Percentiles rank a stretch among this genome's conserved stretches.
These are phyloP conservation scores for Umbellularia californica DNA, from an alignment of 164 flowering plant genomes.

Conservation along the genomic window DNA sequence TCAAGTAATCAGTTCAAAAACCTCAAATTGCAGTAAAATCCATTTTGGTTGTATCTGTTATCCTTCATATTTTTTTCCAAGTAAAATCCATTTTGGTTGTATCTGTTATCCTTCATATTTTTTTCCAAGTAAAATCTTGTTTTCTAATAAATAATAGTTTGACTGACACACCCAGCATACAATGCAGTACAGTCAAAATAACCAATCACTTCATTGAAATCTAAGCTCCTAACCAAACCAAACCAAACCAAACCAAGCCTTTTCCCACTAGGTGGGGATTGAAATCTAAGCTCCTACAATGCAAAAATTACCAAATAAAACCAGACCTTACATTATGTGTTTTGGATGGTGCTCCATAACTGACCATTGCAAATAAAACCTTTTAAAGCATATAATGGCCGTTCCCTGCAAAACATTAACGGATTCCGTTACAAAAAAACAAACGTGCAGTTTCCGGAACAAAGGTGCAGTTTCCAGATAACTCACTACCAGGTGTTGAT, in stretches of 20 bases:
- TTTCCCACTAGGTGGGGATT: too few species aligned
- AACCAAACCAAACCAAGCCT: too few species aligned
- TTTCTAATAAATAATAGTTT: too few species aligned
- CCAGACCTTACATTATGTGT: conserved; percentile 63
- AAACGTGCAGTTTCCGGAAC: too few species aligned
- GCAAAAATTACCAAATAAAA: conserved; percentile 1
- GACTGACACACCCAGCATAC: neutral
- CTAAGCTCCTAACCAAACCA: too few species aligned
- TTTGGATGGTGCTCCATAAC: conserved; percentile 99
- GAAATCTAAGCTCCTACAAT: neutral
- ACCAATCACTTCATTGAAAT: neutral
- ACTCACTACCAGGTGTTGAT: neutral
- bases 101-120: too few species aligned
- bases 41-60: too few species aligned
- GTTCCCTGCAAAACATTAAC: conserved; percentile 62
- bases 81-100: too few species aligned
- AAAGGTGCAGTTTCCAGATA: neutral
- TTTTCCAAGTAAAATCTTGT: too few species aligned
- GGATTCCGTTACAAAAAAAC: conserved; percentile 3
- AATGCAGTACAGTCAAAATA: neutral
- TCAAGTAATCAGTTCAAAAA: neutral
- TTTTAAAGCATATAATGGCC: conserved; percentile 85
- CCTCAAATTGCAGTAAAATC: neutral
- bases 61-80: too few species aligned
- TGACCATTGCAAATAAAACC: conserved; percentile 95